Evolutionary conservation across 495 filamentous ascomycete species (phyloP), one percentile per base, ranked within the genome.

Genomic region (Daldinia grandis): DNA sequence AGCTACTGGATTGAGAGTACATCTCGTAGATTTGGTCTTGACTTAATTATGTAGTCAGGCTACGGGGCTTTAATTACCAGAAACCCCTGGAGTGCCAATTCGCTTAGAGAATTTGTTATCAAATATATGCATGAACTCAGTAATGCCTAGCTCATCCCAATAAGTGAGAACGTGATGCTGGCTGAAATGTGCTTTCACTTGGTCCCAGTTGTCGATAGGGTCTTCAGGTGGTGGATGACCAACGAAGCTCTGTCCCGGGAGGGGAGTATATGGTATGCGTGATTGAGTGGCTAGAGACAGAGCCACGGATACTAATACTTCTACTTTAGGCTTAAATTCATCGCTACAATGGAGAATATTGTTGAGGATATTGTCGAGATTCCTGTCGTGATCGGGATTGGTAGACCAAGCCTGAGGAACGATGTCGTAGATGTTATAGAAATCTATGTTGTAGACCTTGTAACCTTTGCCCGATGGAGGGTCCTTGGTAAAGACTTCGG

Each of bases 381-480:
- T 53, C 28, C 49, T 17, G 10, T 53, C 12, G 10, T 53, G 17
- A 14, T 27, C 24, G 6, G 25, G 24, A 24, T 53, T 53, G 0
- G 10, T 53, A 1, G 49, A 53, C 49, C 49, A 53, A 53, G 49
- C 49, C 25, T 53, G 49, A 10, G 49, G 49, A 3, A 53, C 49
- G 24, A 27, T 53, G 24, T 53, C 49, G 5, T 21, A 53, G 3
- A 21, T 12, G 49, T 53, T 53, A 28, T 53, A 53, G 49, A 21
- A 53, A 24, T 24, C 24, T 12, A 24, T 53, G 25, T 53, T 53
- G 24, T 53, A 53, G 19, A 53, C 49, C 24, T 30, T 17, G 49
- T 53, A 53, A 24, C 28, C 25, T 53, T 53, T 10, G 49, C 17
- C 24, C 24, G 17, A 53, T 8, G 10, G 17, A 17, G 24, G 49